Base-by-base conservation (phyloP, 768 basidiomycete species). In the Kwoniella botswanensis region DNA sequence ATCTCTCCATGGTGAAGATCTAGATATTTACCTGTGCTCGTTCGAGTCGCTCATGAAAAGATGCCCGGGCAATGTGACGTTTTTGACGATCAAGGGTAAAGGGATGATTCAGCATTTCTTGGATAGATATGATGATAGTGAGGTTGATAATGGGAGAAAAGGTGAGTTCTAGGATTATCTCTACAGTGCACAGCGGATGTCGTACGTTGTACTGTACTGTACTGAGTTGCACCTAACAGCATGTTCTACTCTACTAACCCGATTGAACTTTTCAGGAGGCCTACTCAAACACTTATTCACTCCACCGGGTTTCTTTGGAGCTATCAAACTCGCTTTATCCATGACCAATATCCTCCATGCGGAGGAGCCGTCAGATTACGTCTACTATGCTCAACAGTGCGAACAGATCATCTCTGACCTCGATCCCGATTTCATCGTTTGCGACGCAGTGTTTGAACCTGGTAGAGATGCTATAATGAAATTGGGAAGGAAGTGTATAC, bases 381-480 rank as follows among this genome's bases (percentile, higher is more conserved):
- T 76, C 24, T 35, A 43, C 7, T 65, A 67, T n/a, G 68, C 73
- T 17, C 24, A 72, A 24, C 17, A 24, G 4, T 50, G 53, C n/a
- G 55, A 69, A 43, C 1, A 13, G 22, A 11, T 68, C 2, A 21
- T 76, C 11, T 21, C 26, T 2, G 26, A 54, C 1, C 12, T 76
- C 15, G 24, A 74, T 15, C 75, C 75, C 3, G 57, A 63, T 22
- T 64, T 69, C 15, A 54, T 67, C 22, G 68, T 74, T 24, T 60
- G 71, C 13, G 75, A 74, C 50, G 21, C 24, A 9, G 29, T 74
- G 11, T 67, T 63, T n/a, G 65, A 59, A 50, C 54, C 66, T 21
- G 72, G 56, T 18, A 69, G 44, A 21, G 75, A 76, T 62, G 75
- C 69, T n/a, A 41, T 70, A 4, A 43, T 5, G n/a, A 69, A 67